Evolutionary conservation across 805 yeast genomes (phyloP).

Genomic region (Saccharomycopsis oosterbeekiorum): DNA sequence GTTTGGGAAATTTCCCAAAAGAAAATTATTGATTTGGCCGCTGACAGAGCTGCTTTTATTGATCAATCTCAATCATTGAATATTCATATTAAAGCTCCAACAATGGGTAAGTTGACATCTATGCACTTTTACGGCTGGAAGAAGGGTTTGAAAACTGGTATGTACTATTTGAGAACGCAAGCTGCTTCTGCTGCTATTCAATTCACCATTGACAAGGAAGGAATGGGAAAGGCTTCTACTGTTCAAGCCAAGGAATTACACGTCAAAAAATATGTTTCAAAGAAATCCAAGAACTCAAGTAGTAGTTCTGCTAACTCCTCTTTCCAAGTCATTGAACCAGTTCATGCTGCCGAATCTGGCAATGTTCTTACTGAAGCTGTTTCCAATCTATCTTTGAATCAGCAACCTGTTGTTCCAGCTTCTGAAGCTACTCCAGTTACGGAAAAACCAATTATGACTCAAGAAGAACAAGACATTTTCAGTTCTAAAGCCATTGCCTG

Average conservation of each 20-base stretch:
- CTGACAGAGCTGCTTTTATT: constrained; percentile 70
- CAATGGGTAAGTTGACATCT: constrained; percentile 92
- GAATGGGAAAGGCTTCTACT: constrained; percentile 15
- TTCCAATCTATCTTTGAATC: constrained; percentile 11
- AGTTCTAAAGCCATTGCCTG: constrained; percentile 93
- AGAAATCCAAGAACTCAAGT: constrained; percentile 2
- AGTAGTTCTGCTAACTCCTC: neutral
- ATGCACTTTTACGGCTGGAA: constrained; percentile 99
- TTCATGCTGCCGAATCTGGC: constrained; percentile 22
- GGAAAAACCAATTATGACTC: constrained; percentile 29
- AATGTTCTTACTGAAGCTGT: constrained; percentile 8
- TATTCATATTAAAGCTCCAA: constrained; percentile 78
- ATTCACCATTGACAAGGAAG: constrained; percentile 56
- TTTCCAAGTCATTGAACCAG: constrained; percentile 29
- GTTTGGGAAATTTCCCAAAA: constrained; percentile 95
- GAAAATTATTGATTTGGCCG: constrained; percentile 65
- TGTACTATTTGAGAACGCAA: constrained; percentile 95
- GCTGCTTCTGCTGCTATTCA: constrained; percentile 97
- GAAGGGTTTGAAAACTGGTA: constrained; percentile 96
- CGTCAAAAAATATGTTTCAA: constrained; percentile 28
- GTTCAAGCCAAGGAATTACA: constrained; percentile 22
- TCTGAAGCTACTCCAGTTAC: constrained; percentile 17
- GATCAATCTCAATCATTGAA: constrained; percentile 93
- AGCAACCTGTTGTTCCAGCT: constrained; percentile 7
- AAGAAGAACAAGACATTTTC: constrained; percentile 68